These are phyloP conservation scores for Trichoderma sp. DNA, from an alignment of 2,329 filamentous ascomycete genomes.

Conservation along the genomic window DNA sequence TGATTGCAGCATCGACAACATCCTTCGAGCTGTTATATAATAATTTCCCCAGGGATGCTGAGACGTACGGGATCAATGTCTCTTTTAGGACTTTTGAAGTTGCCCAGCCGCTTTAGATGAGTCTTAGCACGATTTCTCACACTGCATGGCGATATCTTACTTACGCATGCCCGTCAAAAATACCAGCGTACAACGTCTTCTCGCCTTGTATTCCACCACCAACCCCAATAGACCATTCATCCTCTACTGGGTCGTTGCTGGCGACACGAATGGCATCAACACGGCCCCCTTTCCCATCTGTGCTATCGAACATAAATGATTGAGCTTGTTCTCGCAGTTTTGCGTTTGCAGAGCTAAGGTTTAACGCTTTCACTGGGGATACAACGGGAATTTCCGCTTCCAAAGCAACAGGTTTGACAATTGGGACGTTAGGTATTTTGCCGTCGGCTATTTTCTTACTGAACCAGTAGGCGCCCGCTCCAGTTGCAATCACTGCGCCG, in stretches of 20 bases:
- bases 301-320: slow-evolving; percentile 31
- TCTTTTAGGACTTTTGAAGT: slow-evolving; percentile 41
- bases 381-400: slow-evolving; percentile 25
- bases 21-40: slow-evolving; percentile 38
- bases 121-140: neutral
- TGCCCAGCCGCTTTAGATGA: slow-evolving; percentile 37
- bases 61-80: slow-evolving; percentile 43
- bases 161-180: slow-evolving; percentile 51
- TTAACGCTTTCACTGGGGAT: slow-evolving; percentile 30
- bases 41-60: slow-evolving; percentile 33
- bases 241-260: slow-evolving; percentile 37
- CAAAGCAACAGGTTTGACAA: slow-evolving; percentile 18
- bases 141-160: slow-evolving; percentile 20
- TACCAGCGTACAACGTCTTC: slow-evolving; percentile 34
- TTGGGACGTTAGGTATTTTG: neutral
- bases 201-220: slow-evolving; percentile 31
- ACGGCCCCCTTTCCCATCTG: slow-evolving; percentile 28
- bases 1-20: slow-evolving; percentile 53
- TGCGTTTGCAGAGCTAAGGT: slow-evolving; percentile 30
- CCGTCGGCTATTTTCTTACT: neutral
- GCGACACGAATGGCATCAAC: slow-evolving; percentile 35
- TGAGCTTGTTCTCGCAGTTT: slow-evolving; percentile 32
- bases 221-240: slow-evolving; percentile 34
- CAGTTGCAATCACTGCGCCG: neutral
- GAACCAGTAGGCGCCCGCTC: neutral